These are phyloP conservation scores for Colletotrichum acutatum DNA, from an alignment of 2,329 filamentous ascomycete genomes.

Conservation along the genomic window DNA sequence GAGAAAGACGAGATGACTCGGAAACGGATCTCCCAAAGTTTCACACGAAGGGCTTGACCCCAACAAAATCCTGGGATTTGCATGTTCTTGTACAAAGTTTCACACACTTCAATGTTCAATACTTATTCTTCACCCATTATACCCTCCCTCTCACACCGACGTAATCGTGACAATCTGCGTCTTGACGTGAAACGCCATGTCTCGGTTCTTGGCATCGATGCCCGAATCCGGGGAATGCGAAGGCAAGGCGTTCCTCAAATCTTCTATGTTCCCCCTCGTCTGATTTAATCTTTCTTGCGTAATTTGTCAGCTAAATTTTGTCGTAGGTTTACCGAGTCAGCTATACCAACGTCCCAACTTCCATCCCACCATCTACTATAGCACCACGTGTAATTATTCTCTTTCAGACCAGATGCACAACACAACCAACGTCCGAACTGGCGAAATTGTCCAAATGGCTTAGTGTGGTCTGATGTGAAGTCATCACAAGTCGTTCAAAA, in stretches of 20 bases:
- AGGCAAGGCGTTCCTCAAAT: neutral
- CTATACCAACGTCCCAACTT: slow-evolving; percentile 4
- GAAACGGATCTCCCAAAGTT: slow-evolving; percentile 21
- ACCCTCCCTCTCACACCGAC: neutral
- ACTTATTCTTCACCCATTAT: slow-evolving; percentile 20
- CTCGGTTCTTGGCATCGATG: neutral
- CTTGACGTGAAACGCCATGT: slow-evolving; percentile 17
- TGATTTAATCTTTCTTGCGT: neutral
- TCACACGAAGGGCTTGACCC: slow-evolving; percentile 11
- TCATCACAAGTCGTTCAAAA: neutral
- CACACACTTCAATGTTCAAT: slow-evolving; percentile 30
- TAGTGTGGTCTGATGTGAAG: neutral
- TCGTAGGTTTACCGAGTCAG: neutral
- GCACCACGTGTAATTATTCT: neutral
- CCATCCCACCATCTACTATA: neutral
- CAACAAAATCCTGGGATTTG: slow-evolving; percentile 26
- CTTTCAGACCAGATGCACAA: slow-evolving; percentile 1
- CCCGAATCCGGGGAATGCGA: too few relatives aligned
- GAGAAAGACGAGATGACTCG: slow-evolving; percentile 20
- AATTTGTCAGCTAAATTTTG: slow-evolving; percentile 3
- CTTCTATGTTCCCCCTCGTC: neutral
- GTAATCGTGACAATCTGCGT: neutral
- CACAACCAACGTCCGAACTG: neutral
- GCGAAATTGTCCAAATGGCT: neutral
- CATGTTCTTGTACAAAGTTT: slow-evolving; percentile 35